These are phyloP conservation scores for Cardamine resedifolia DNA, from an alignment of 345 rosid species.

Conservation along the genomic window DNA sequence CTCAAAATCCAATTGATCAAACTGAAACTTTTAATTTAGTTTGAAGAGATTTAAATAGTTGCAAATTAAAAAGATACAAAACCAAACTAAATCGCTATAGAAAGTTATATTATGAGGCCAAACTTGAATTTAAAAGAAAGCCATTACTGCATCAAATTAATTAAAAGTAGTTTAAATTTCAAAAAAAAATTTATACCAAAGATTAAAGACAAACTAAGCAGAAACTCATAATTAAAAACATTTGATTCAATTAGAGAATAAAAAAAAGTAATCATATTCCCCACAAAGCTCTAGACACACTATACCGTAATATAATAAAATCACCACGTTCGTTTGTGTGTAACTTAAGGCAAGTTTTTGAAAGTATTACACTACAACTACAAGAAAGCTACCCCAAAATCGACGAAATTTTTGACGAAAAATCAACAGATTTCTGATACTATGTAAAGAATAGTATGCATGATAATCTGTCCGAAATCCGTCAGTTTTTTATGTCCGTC, in stretches of 20 bases:
- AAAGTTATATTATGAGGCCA: background rate
- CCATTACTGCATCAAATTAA: background rate
- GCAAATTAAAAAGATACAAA: background rate
- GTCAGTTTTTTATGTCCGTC: too few relatives aligned
- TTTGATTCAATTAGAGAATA: background rate
- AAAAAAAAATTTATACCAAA: background rate
- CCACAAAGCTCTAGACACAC: conserved; percentile 15
- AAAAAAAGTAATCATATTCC: conserved; percentile 30
- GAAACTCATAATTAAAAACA: background rate
- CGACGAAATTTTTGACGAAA: too few relatives aligned
- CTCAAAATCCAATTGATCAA: background rate
- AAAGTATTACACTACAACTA: background rate
- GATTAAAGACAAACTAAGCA: background rate
- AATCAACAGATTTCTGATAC: too few relatives aligned
- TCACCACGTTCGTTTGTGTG: conserved; percentile 42
- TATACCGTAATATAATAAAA: conserved; percentile 22
- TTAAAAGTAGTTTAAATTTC: background rate
- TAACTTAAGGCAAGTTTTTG: conserved; percentile 32
- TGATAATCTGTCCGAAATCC: too few relatives aligned
- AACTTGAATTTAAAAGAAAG: background rate
- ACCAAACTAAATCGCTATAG: background rate
- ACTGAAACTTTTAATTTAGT: background rate
- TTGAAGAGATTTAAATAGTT: background rate
- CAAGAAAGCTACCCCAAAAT: too few relatives aligned
- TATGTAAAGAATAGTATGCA: too few relatives aligned